Base-by-base conservation (phyloP, 768 basidiomycete genomes). In the Tricholoma bakamatsutake region DNA sequence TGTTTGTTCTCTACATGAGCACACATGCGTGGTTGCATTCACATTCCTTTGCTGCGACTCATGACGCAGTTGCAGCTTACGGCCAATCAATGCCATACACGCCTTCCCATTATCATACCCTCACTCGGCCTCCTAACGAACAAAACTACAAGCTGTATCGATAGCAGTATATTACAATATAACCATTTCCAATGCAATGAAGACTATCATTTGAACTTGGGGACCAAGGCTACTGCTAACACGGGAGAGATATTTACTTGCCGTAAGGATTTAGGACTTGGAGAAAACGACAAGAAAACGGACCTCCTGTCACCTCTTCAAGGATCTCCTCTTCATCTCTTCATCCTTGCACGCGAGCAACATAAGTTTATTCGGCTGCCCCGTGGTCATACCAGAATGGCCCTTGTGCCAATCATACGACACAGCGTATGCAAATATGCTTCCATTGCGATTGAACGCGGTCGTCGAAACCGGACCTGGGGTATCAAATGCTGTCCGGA, bases 341-440 rank as follows among this genome's bases (percentile, higher is more conserved):
- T 93, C 90, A 52, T 93, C 89, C 69, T 90, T 91, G 75, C 86
- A 88, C 17, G 85, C 84, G 64, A 92, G 89, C 61, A 93, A 64
- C 82, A 89, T 87, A 61, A 93, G 68, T 70, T 93, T 91, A 73
- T 91, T 92, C n/a, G 86, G 83, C 57, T 80, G 75, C 33, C 77
- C 76, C 2, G 77, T 76, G 5, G 87, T 87, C 79, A 88, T 90
- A 15, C 93, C 93, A 13, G 85, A 84, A 67, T 93, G 89, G 6
- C 93, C 92, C 66, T 93, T 93, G 12, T 86, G 88, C 93, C 93
- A 97, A 65, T 95, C 93, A 60, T 96, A 96, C 12, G 92, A 92
- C 21, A 96, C 71, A 0, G 92, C 88, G 61, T 97, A 97, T 0
- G 94, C 94, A 65, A 97, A 92, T 59, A 97, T 90, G 24, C 76